Evolutionary conservation across 768 basidiomycete genomes (phyloP), one percentile per base, ranked within the genome.

Genomic region (Lactarius quietus): DNA sequence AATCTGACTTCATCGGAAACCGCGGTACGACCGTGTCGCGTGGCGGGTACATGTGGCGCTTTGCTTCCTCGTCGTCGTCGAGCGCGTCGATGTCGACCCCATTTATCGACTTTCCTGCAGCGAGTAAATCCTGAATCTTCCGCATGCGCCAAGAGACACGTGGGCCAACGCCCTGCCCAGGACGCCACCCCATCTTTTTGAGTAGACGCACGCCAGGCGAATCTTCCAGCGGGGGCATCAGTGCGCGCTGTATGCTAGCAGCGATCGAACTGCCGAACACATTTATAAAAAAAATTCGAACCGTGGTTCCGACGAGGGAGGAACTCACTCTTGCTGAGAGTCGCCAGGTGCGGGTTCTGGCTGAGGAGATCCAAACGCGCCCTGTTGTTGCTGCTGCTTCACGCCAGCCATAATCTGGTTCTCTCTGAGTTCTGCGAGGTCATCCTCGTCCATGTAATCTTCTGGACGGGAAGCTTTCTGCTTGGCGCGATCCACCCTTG

Each of bases 391-490:
- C 15, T 88, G 87, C 41, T 88, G 90, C 72, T 92, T 89, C 4
- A 94, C 84, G 10, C 97, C 74, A 23, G 83, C 85, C 69, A 61
- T 69, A 14, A 70, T 55, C 55, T 87, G 81, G 69, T 84, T 85
- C 45, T 94, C 92, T 38, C 82, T 84, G 65, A 90, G 75, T 67
- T 93, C 93, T 53, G 90, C 86, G 18, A 98, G 79, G 74, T 98
- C 97, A 76, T 99, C 97, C 51, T 98, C 97, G 77, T 99, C 97
- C 97, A 99, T 98, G 73, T 93, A 98, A 73, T 97, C 94, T 76
- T 96, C 93, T 0, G 93, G 89, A 36, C 82, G 82, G n/a, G 81
- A 76, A 3, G 76, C 77, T 70, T 84, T 81, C 70, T 83, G 76
- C 74, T 88, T 88, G 54, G 85, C 85, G 56, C 95, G 85, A 52